phyloP scores from a whole-genome alignment of 2,329 filamentous ascomycete genomes.

The Trichoderma sp. region DNA sequence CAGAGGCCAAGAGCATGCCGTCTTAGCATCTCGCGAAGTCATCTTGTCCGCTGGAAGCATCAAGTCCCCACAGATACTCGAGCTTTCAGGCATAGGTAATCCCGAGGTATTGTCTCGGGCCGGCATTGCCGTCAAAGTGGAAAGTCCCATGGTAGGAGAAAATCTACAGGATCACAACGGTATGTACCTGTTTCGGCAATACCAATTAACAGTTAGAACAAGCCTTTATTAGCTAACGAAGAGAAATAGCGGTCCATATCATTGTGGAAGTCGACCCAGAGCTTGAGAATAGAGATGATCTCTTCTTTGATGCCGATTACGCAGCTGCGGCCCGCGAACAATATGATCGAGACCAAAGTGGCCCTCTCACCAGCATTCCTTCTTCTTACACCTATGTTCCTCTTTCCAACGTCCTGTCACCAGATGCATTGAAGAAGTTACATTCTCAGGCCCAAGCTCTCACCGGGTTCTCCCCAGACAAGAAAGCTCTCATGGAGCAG shows the following conservation, averaged over 20 bases:
- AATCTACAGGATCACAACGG: conserved; percentile 48
- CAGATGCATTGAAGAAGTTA: conserved; percentile 25
- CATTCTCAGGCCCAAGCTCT: conserved; percentile 24
- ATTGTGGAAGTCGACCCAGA: conserved; percentile 45
- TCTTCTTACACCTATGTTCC: conserved; percentile 44
- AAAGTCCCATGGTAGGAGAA: conserved; percentile 45
- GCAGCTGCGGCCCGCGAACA: conserved; percentile 34
- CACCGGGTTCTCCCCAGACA: conserved; percentile 24
- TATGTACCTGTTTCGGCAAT: conserved; percentile 24
- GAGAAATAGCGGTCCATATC: conserved; percentile 37
- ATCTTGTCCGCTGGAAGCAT: conserved; percentile 57
- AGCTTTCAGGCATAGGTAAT: conserved; percentile 59
- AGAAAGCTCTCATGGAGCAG: conserved; percentile 31
- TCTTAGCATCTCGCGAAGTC: conserved; percentile 48
- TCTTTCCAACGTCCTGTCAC: conserved; percentile 33
- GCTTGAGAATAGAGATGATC: conserved; percentile 40
- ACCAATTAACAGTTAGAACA: not conserved
- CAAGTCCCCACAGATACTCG: conserved; percentile 56
- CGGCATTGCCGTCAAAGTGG: conserved; percentile 37
- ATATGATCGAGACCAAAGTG: conserved; percentile 30
- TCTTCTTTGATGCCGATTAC: conserved; percentile 31
- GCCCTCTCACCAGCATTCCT: conserved; percentile 40
- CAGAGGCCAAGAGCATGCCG: conserved; percentile 36
- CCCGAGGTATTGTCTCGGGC: conserved; percentile 35
- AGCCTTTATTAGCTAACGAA: not conserved